phyloP scores from a whole-genome alignment of 768 basidiomycete genomes.

The Floccularia luteovirens region DNA sequence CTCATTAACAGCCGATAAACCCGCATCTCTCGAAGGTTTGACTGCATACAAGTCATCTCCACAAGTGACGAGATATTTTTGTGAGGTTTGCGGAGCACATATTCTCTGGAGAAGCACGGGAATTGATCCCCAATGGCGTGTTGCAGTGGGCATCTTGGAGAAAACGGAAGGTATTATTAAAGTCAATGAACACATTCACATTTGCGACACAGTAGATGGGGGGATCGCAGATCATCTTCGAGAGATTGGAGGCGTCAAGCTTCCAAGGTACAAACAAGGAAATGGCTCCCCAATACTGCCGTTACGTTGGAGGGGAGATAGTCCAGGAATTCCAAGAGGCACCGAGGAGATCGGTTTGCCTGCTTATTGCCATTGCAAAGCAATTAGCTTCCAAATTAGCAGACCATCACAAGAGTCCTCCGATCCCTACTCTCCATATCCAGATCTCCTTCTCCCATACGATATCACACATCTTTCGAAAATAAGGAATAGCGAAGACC shows the following conservation, averaged over 20 bases:
- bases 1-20: constrained; percentile 3
- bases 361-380: constrained; percentile 18
- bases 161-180: constrained; percentile 15
- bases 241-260: constrained; percentile 8
- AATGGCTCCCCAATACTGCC: constrained; percentile 12
- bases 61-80: constrained; percentile 17
- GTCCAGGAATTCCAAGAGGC: not conserved
- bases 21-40: constrained; percentile 13
- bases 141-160: constrained; percentile 18
- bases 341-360: constrained; percentile 6
- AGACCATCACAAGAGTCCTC: constrained; percentile 14
- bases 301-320: constrained; percentile 13
- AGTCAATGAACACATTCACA: constrained; percentile 15
- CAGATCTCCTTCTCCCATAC: constrained; percentile 17
- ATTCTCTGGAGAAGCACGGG: constrained; percentile 12
- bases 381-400: constrained; percentile 16
- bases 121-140: constrained; percentile 12
- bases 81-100: constrained; percentile 19
- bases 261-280: constrained; percentile 12
- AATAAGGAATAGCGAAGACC: constrained; percentile 13
- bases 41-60: constrained; percentile 14
- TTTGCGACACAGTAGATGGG: constrained; percentile 23
- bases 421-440: constrained; percentile 14
- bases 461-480: constrained; percentile 14
- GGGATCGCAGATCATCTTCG: constrained; percentile 20